Conservation (phyloP, 2,329 filamentous ascomycete species). For the Penicillium occitanis region DNA sequence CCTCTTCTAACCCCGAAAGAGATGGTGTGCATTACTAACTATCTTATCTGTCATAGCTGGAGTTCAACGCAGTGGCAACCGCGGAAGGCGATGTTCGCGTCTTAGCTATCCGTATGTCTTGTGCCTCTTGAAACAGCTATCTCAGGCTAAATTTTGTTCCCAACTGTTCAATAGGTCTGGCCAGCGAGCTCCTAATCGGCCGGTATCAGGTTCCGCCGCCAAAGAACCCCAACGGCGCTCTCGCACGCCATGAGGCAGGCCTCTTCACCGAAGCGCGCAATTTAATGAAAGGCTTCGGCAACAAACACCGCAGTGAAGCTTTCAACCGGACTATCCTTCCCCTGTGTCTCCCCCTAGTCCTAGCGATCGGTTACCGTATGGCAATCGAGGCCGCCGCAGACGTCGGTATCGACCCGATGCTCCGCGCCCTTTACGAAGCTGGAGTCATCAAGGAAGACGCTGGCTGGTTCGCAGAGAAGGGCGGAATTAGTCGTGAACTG, state of each 20-base stretch:
- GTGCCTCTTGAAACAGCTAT: not conserved
- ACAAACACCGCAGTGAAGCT: conserved; percentile 3
- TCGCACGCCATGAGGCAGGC: conserved; percentile 7
- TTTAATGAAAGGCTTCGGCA: not conserved
- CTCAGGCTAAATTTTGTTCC: not conserved
- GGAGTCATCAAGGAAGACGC: not conserved
- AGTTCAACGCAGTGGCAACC: conserved; percentile 2
- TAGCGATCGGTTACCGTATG: conserved; percentile 6
- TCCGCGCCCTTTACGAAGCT: not conserved
- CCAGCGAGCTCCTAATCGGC: conserved; percentile 3
- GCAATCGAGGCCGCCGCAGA: conserved; percentile 10
- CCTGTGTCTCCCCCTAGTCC: conserved; percentile 3
- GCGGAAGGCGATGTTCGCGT: conserved; percentile 9
- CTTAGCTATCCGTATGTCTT: conserved; percentile 9
- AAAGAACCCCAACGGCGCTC: not conserved
- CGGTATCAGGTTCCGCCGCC: not conserved
- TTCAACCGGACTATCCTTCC: conserved; percentile 7
- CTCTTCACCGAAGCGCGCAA: not conserved
- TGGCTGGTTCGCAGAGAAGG: conserved; percentile 4
- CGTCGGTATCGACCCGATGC: not conserved
- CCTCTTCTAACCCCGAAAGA: not conserved
- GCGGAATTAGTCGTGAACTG: not conserved
- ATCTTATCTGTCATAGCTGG: not conserved
- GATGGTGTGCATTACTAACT: not conserved
- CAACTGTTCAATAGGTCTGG: conserved; percentile 7